Conservation (phyloP, 2,329 filamentous ascomycete genomes). For the Neurospora crassa region DNA sequence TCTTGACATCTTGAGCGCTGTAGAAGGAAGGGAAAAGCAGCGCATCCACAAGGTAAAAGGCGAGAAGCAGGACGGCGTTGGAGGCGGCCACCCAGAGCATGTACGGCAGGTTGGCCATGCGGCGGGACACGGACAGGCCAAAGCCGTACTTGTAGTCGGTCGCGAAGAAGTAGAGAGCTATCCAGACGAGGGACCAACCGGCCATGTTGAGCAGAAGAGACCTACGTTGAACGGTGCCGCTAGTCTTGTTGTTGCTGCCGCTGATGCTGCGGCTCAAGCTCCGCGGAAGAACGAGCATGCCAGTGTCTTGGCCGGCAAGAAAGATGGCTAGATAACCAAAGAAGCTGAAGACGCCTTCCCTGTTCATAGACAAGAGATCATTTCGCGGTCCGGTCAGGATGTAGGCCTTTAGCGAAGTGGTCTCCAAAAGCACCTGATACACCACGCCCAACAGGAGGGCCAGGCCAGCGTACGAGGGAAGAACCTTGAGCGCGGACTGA, state of each 20-base stretch:
- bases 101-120: constrained; percentile 88
- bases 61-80: constrained; percentile 73
- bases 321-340: constrained; percentile 92
- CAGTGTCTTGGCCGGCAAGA: constrained; percentile 75
- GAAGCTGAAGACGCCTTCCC: constrained; percentile 94
- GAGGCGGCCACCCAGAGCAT: constrained; percentile 88
- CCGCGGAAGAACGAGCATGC: constrained; percentile 67
- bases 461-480: constrained; percentile 70
- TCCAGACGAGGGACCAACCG: constrained; percentile 60
- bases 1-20: constrained; percentile 40
- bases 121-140: constrained; percentile 69
- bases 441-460: constrained; percentile 56
- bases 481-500: constrained; percentile 57
- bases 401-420: constrained; percentile 68
- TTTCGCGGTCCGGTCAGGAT: constrained; percentile 74
- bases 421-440: constrained; percentile 71
- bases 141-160: constrained; percentile 63
- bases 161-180: constrained; percentile 56
- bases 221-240: constrained; percentile 38
- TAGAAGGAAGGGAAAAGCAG: constrained; percentile 67
- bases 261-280: constrained; percentile 31
- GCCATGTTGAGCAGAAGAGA: constrained; percentile 54
- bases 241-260: constrained; percentile 21
- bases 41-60: constrained; percentile 70
- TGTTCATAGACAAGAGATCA: constrained; percentile 77